These are phyloP conservation scores for Acer campestre DNA, from an alignment of 345 rosid species.

Conservation along the genomic window DNA sequence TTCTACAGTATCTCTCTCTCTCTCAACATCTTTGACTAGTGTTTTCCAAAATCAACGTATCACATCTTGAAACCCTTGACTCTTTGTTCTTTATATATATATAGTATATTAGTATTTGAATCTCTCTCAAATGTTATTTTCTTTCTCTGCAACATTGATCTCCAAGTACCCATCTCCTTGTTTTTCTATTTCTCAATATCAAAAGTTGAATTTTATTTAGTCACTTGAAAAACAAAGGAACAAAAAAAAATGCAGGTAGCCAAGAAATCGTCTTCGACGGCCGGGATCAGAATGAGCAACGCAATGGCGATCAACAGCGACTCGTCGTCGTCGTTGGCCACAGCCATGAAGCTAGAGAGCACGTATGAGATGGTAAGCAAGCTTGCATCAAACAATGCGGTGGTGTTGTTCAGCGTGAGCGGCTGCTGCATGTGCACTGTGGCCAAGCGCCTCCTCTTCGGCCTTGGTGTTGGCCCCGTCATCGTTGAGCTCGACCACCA, in stretches of 20 bases:
- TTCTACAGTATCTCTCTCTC: not conserved
- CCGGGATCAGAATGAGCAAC: conserved; percentile 24
- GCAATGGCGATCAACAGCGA: conserved; percentile 18
- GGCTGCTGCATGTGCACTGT: conserved; percentile 98
- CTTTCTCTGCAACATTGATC: not conserved
- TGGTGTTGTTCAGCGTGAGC: conserved; percentile 80
- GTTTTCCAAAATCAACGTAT: not conserved
- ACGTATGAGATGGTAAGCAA: conserved; percentile 54
- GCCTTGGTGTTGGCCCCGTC: conserved; percentile 87
- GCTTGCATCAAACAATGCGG: conserved; percentile 68
- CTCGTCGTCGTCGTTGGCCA: conserved; percentile 9
- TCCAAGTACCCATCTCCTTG: not conserved
- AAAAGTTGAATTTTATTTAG: not conserved
- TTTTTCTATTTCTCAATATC: not conserved
- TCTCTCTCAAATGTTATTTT: not conserved
- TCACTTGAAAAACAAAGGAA: not conserved
- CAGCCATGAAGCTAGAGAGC: conserved; percentile 20
- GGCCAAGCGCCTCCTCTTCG: conserved; percentile 83
- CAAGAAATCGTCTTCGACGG: not conserved
- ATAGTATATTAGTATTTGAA: not conserved
- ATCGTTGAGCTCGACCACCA: conserved; percentile 76
- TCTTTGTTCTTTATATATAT: not conserved
- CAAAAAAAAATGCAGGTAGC: conserved; percentile 32
- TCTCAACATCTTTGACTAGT: conserved; percentile 3
- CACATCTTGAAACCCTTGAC: not conserved